These are phyloP conservation scores for Massariosphaeria phaeospora DNA, from an alignment of 495 filamentous ascomycete genomes.

Conservation along the genomic window DNA sequence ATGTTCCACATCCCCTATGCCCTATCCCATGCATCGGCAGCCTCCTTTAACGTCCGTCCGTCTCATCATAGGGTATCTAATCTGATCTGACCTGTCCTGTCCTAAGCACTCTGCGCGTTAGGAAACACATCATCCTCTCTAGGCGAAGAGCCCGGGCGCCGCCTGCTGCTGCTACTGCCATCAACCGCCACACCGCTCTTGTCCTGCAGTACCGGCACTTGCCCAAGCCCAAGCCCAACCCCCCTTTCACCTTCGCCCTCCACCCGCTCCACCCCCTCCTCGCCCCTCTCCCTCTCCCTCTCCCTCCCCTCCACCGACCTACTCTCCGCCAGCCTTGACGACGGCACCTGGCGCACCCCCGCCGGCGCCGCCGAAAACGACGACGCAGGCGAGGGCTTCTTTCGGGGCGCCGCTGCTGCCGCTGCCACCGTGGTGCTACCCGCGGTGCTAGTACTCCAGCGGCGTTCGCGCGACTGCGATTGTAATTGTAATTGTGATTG, in stretches of 20 bases:
- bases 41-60: too few species aligned
- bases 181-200: not conserved
- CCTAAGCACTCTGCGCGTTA: conserved; percentile 20
- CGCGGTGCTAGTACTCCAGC: conserved; percentile 33
- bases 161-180: too few species aligned
- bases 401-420: not conserved
- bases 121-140: conserved; percentile 17
- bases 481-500: too few species aligned
- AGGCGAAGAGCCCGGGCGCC: too few species aligned
- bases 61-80: too few species aligned
- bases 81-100: too few species aligned
- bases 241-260: not conserved
- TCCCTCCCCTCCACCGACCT: conserved; percentile 18
- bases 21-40: too few species aligned
- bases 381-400: not conserved
- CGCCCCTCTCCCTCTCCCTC: conserved; percentile 1
- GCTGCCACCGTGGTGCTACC: conserved; percentile 24
- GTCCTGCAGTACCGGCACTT: not conserved
- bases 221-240: not conserved
- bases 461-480: conserved; percentile 18
- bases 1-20: too few species aligned
- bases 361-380: conserved; percentile 8
- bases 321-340: conserved; percentile 17
- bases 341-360: conserved; percentile 17
- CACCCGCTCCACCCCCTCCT: not conserved